A percentile compares a stretch with the other conserved stretches of the same genome.
Conservation (phyloP, 73 alveolate species). For the Tetrahymena borealis region DNA sequence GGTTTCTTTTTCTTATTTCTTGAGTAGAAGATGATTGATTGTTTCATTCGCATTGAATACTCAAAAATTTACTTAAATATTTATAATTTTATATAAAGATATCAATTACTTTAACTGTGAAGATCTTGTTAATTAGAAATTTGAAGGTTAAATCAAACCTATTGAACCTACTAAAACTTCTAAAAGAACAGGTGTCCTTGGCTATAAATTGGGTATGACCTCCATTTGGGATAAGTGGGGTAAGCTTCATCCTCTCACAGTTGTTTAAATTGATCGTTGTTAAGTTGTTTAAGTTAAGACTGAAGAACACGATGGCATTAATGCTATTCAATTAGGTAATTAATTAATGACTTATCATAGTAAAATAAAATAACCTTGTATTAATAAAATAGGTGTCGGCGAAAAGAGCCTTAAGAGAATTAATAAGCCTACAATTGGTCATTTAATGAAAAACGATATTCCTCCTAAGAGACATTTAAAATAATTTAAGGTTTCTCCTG, state of each 20-base stretch:
- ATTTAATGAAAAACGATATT: conserved; percentile 60
- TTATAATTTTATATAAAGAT: too few relatives aligned
- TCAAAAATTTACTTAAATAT: too few relatives aligned
- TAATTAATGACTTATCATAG: not conserved
- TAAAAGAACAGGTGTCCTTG: conserved; percentile 64
- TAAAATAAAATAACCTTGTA: not conserved
- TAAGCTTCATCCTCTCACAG: conserved; percentile 67
- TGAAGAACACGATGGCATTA: conserved; percentile 44
- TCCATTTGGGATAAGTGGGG: conserved; percentile 83
- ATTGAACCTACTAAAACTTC: conserved; percentile 8
- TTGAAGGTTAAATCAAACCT: not conserved
- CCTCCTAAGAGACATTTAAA: conserved; percentile 64
- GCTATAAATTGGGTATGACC: conserved; percentile 76
- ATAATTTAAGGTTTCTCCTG: conserved; percentile 62
- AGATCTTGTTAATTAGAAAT: not conserved
- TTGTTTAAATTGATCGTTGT: conserved; percentile 69
- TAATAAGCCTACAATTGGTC: conserved; percentile 72
- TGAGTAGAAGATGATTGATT: too few relatives aligned
- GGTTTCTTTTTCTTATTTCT: too few relatives aligned
- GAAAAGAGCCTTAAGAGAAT: conserved; percentile 50
- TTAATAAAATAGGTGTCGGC: conserved; percentile 56
- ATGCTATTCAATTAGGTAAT: conserved; percentile 45
- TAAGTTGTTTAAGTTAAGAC: conserved; percentile 67
- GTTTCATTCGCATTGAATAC: too few relatives aligned
- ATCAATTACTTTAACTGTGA: not conserved